Base-by-base conservation (phyloP, 2,329 filamentous ascomycete species). In the Penicillium crustosum region DNA sequence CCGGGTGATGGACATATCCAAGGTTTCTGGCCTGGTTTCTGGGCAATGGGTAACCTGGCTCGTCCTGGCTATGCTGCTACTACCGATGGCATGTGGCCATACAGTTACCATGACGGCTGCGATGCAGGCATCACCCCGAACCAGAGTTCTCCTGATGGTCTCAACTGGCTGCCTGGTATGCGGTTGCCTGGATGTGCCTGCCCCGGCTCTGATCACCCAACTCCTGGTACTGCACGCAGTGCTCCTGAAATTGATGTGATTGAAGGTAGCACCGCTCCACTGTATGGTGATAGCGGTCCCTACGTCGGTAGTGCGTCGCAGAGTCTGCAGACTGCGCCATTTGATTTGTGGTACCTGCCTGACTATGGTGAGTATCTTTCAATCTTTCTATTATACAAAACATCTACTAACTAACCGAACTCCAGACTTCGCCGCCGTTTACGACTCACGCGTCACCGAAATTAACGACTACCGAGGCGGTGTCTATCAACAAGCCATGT, bases 1-100 rank as follows among this genome's bases (percentile, higher is more conserved):
- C 88, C 88, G 15, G 88, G 87, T 17, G 75, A 79, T 47, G 88
- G 87, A 45, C 85, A 89, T 61, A 82, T 85, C 15, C 81, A 84
- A 55, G 88, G 88, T 57, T 88, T 90, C 73, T 90, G 88, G 88
- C 88, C 88, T 42, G 88, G 88, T 73, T 88, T 89, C 73, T 90
- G 88, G 88, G 81, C 86, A 0, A 89, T 90, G 86, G 88, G 88
- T 5, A 90, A 90, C 67, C 79, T 90, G 23, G 88, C 84, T 38
- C 81, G 88, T 62, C 85, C 88, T 27, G 88, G 88, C 13, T 89
- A 89, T 71, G 81, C 85, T 33, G 83, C 86, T 10, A 89, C 87
- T 1, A 90, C 87, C 0, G 87, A 90, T 61, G 88, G 88, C 5
- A 79, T 89, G 72, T 90, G 88, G 88, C 88, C 88, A 0, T 90